phyloP scores from a whole-genome alignment of 495 filamentous ascomycete genomes.

The Pseudotulostoma volvatum region DNA sequence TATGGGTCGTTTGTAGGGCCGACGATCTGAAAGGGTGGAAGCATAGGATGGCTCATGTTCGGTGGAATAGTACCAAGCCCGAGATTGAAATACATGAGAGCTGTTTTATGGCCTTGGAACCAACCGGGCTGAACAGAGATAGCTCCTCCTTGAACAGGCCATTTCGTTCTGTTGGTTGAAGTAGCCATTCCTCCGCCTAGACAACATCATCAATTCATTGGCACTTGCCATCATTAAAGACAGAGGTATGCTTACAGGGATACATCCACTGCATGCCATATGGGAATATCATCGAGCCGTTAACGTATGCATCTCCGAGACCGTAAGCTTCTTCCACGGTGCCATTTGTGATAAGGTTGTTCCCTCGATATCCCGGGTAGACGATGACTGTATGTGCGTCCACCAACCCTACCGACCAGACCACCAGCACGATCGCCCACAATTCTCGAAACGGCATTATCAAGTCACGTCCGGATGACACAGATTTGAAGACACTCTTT shows the following conservation, averaged over 20 bases:
- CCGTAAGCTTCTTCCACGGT: conserved; percentile 29
- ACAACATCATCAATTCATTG: conserved; percentile 2
- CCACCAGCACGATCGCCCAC: conserved; percentile 14
- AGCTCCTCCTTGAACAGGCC: conserved; percentile 77
- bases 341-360: conserved; percentile 72
- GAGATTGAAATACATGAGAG: conserved; percentile 86
- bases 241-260: conserved; percentile 49
- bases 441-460: neutral
- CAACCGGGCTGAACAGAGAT: conserved; percentile 82
- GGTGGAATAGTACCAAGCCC: conserved; percentile 65
- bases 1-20: conserved; percentile 72
- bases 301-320: conserved; percentile 30
- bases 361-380: conserved; percentile 88
- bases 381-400: conserved; percentile 76
- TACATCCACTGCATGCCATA: conserved; percentile 98
- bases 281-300: conserved; percentile 39
- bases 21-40: conserved; percentile 68
- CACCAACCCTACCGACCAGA: conserved; percentile 35
- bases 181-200: conserved; percentile 72
- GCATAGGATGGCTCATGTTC: conserved; percentile 84
- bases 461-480: too few relatives aligned
- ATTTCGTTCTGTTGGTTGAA: conserved; percentile 73
- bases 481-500: too few relatives aligned
- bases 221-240: neutral
- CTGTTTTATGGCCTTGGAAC: conserved; percentile 80